Conservation (phyloP, 164 flowering plant species). For the Cinnamomum chago region DNA sequence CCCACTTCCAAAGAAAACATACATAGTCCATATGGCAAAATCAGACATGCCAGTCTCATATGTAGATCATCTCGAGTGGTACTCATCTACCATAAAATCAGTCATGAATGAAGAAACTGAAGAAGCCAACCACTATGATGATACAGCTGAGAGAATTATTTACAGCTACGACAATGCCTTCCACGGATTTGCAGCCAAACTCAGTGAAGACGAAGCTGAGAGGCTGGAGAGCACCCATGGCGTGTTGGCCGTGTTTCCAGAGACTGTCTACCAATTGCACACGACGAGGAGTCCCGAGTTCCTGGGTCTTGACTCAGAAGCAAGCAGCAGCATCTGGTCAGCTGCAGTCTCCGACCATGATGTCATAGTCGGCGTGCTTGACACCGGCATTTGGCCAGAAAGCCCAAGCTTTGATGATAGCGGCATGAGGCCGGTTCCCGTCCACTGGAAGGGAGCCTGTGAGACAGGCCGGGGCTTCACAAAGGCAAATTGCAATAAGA, state of each 20-base stretch:
- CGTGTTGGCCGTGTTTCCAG: slow-evolving; percentile 56
- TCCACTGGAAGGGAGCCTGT: slow-evolving; percentile 68
- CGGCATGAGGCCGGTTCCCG: slow-evolving; percentile 47
- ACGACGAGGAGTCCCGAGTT: slow-evolving; percentile 85
- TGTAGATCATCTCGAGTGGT: slow-evolving; percentile 60
- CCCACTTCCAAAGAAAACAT: slow-evolving; percentile 40
- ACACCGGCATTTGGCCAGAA: slow-evolving; percentile 92
- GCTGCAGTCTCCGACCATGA: slow-evolving; percentile 33
- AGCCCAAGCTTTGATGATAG: slow-evolving; percentile 73
- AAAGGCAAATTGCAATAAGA: slow-evolving; percentile 50
- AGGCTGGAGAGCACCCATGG: slow-evolving; percentile 42
- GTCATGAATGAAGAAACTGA: slow-evolving; percentile 11
- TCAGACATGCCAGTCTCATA: slow-evolving; percentile 48
- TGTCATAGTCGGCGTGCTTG: slow-evolving; percentile 77
- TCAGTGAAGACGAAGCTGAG: slow-evolving; percentile 52
- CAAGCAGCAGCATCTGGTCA: slow-evolving; percentile 38
- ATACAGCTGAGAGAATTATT: slow-evolving; percentile 39
- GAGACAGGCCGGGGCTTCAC: slow-evolving; percentile 45
- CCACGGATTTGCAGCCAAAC: slow-evolving; percentile 73
- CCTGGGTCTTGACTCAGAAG: slow-evolving; percentile 53
- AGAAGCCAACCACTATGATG: slow-evolving; percentile 10
- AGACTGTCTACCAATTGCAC: slow-evolving; percentile 59
- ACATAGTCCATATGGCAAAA: slow-evolving; percentile 67
- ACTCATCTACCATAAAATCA: slow-evolving; percentile 46
- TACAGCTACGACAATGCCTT: slow-evolving; percentile 69